Evolutionary conservation across 2,329 filamentous ascomycete genomes (phyloP), one percentile per base, ranked within the genome.

Genomic region (Paecilomyces sp.): DNA sequence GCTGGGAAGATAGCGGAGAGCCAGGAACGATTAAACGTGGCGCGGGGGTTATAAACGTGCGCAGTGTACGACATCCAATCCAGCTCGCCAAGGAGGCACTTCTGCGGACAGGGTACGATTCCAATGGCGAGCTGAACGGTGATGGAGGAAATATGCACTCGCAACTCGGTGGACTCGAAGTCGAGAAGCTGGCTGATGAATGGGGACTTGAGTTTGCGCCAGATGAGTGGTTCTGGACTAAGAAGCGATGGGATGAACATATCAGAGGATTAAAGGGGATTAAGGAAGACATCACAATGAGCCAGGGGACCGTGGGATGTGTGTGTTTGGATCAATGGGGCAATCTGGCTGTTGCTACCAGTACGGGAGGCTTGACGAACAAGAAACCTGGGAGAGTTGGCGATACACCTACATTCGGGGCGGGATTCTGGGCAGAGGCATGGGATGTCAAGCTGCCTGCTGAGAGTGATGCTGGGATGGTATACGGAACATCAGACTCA

Each of bases 381-480:
- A 96, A 96, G 77, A 76, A 93, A 58, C 89, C 90, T 0, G 92
- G 91, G 0, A 81, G 92, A 22, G 88, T 96, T 63, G 92, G 92
- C 0, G 92, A 96, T 70, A 96, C 92, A 11, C 91, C 92, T 0
- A 88, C 88, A 0, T 78, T 92, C 0, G 92, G 92, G 0, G 89
- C 91, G 0, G 92, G 92, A 0, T 96, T 92, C 73, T 96, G 91
- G 91, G 91, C 92, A 0, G 92, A 95, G 71, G 85, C 92, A 65
- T 96, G 91, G 91, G 74, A 75, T 7, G 83, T 87, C 59, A 74
- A 79, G 1, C 13, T 51, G 13, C 41, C 54, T 0, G 24, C 18
- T 53, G 56, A 4, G 5, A 54, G n/a, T n/a, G 41, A 57, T 28
- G 34, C 53, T 30, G 52, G 54, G 18, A 47, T 54, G 54, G 47